Base-by-base conservation (phyloP, 2,329 filamentous ascomycete species). In the Penicillium verrucosum region DNA sequence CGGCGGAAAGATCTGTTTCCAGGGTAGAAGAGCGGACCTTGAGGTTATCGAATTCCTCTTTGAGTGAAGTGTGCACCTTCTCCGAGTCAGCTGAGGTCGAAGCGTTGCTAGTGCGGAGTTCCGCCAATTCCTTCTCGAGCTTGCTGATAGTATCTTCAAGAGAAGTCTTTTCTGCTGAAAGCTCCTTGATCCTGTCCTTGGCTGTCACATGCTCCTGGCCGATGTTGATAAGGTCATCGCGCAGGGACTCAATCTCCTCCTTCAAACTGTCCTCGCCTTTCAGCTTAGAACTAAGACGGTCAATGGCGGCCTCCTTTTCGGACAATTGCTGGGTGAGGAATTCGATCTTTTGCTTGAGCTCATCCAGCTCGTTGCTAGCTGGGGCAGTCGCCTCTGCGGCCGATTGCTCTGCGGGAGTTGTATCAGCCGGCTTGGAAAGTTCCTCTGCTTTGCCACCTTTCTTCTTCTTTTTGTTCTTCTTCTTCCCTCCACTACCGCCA, bases 401-500 rank as follows among this genome's bases (percentile, higher is more conserved):
- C 6, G 62, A 30, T 21, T 63, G 51, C 8, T 62, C 62, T 48
- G 58, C 55, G 5, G 60, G n/a, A 2, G 57, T 43, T 27, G 60
- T 18, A 42, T 63, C 63, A 8, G 62, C 52, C 51, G 66, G 51
- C 60, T 70, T 67, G 11, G 62, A 49, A 14, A 67, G 47, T n/a
- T 76, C 73, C 9, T 78, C 74, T 7, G 73, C 73, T 61, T 83
- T 85, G 32, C 81, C 83, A 18, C 84, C 85, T 78, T 92, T 93
- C 75, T 87, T 89, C 82, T 95, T 96, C 79, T 93, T 96, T 71
- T 90, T 90, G 62, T 92, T 95, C 75, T 90, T 95, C 76, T 92
- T 93, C 57, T 77, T 77, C 11, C 78, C 73, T 14, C 68, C 73
- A 71, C 38, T 66, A 11, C 65, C 49, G 30, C 65, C 64, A 18